Evolutionary conservation across 768 basidiomycete species (phyloP).

Genomic region (Pleurotus giganteus): DNA sequence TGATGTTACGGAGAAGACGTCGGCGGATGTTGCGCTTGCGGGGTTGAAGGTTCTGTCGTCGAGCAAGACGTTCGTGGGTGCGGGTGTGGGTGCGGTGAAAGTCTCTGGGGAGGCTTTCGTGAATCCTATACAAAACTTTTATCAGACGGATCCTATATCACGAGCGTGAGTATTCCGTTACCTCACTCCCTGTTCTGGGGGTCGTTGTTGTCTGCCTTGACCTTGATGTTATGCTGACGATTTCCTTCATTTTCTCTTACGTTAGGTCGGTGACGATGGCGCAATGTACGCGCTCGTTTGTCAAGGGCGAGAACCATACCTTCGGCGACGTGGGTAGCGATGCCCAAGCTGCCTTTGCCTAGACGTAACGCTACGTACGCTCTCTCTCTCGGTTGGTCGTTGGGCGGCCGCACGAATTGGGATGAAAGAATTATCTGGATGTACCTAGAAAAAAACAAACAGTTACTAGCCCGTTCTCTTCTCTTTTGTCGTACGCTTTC

Average conservation of each 20-base stretch:
- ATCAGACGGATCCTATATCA: slow-evolving; percentile 94
- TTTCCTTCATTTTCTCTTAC: no score
- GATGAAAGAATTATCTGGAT: no score
- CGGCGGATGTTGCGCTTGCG: slow-evolving; percentile 63
- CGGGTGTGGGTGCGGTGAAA: slow-evolving; percentile 53
- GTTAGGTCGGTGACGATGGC: slow-evolving; percentile 93
- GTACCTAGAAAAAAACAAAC: no score
- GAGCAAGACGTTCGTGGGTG: slow-evolving; percentile 43
- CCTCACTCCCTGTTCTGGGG: not conserved
- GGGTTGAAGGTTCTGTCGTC: slow-evolving; percentile 68
- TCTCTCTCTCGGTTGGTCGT: no score
- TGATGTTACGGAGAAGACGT: slow-evolving; percentile 76
- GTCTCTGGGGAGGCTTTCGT: slow-evolving; percentile 59
- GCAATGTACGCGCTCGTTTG: slow-evolving; percentile 85
- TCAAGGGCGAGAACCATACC: slow-evolving; percentile 66
- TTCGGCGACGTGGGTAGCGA: slow-evolving; percentile 47
- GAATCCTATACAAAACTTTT: slow-evolving; percentile 90
- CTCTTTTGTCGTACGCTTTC: no score
- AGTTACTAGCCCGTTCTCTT: no score
- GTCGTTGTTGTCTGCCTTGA: not conserved
- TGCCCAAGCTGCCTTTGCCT: slow-evolving; percentile 45
- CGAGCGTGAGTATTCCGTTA: slow-evolving; percentile 65
- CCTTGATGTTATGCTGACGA: slow-evolving; percentile 4
- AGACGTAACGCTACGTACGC: no score
- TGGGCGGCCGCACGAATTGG: no score